Evolutionary conservation across 495 filamentous ascomycete genomes (phyloP).

Genomic region (Trichoderma orchidacearum): DNA sequence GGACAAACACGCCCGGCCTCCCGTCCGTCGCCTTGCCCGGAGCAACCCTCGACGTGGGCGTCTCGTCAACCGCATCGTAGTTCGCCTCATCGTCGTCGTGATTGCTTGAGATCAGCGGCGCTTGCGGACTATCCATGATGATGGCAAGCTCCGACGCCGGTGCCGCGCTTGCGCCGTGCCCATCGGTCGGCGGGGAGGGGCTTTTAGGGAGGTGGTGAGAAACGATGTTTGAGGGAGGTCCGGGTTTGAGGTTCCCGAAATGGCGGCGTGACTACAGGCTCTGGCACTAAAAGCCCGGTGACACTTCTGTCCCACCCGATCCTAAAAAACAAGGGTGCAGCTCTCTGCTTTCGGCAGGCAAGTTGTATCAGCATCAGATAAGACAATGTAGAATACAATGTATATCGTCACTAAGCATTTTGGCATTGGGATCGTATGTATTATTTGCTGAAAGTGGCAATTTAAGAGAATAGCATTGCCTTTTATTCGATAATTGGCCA

Average conservation of each 20-base stretch:
- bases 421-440: no score
- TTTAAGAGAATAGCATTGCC: no score
- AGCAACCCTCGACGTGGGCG: background rate
- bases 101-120: constrained; percentile 7
- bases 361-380: no score
- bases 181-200: background rate
- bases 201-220: background rate
- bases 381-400: no score
- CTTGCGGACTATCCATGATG: background rate
- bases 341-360: no score
- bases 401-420: no score
- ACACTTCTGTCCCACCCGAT: background rate
- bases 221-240: background rate
- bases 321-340: background rate
- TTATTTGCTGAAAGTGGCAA: no score
- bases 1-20: constrained; percentile 37
- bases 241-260: background rate
- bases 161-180: background rate
- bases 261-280: background rate
- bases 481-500: no score
- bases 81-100: constrained; percentile 10
- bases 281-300: background rate
- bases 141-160: background rate
- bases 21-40: constrained; percentile 6
- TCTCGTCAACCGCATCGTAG: constrained; percentile 6